These are phyloP conservation scores for Fusarium phyllophilum DNA, from an alignment of 2,329 filamentous ascomycete genomes.

Conservation along the genomic window DNA sequence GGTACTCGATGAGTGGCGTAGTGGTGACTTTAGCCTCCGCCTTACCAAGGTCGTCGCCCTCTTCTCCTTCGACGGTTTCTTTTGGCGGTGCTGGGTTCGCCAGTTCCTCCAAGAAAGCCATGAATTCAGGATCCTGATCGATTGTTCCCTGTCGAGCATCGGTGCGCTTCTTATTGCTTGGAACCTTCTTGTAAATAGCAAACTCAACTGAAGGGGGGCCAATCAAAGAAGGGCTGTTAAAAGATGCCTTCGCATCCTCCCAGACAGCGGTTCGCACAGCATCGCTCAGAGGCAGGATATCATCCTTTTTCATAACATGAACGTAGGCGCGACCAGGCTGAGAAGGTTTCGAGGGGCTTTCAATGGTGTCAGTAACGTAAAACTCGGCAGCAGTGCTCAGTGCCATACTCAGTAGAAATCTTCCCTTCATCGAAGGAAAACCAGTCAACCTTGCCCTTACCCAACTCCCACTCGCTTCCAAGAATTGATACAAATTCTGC, in stretches of 20 bases:
- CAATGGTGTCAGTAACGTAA: slow-evolving; percentile 19
- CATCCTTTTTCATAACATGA: slow-evolving; percentile 77
- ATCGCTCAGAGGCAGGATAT: slow-evolving; percentile 75
- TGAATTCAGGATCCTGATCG: slow-evolving; percentile 95
- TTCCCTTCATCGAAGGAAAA: slow-evolving; percentile 74
- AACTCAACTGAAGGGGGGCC: slow-evolving; percentile 85
- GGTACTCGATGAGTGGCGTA: slow-evolving; percentile 88
- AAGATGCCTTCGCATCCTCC: slow-evolving; percentile 83
- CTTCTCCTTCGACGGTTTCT: slow-evolving; percentile 55
- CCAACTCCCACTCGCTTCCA: slow-evolving; percentile 82
- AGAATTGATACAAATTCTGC: slow-evolving; percentile 78
- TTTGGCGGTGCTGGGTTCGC: slow-evolving; percentile 72
- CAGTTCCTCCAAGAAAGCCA: slow-evolving; percentile 87
- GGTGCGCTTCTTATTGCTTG: slow-evolving; percentile 76
- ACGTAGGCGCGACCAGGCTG: slow-evolving; percentile 83
- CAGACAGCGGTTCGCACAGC: slow-evolving; percentile 75
- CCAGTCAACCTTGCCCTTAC: slow-evolving; percentile 89
- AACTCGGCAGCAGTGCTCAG: not conserved
- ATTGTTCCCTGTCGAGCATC: slow-evolving; percentile 94
- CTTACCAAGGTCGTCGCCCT: slow-evolving; percentile 55
- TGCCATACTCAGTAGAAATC: slow-evolving; percentile 80
- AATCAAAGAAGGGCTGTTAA: slow-evolving; percentile 75
- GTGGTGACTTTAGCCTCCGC: slow-evolving; percentile 73
- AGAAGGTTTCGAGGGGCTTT: slow-evolving; percentile 85
- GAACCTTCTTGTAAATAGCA: slow-evolving; percentile 84